phyloP scores from a whole-genome alignment of 2,329 filamentous ascomycete species.

The Talaromyces pinophilus region DNA sequence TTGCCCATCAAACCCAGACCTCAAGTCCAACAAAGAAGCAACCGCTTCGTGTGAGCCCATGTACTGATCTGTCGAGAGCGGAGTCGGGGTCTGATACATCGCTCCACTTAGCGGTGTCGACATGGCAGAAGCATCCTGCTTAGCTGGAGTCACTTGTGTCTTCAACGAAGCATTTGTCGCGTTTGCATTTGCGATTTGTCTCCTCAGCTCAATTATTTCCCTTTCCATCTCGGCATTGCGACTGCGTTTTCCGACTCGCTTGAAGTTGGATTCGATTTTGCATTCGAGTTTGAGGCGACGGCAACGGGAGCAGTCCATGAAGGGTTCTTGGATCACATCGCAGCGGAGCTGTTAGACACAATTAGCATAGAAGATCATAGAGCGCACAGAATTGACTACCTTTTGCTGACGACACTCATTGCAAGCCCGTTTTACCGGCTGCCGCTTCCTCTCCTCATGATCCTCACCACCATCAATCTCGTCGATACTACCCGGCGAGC shows the following conservation, averaged over 20 bases:
- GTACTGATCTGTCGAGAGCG: conserved; percentile 44
- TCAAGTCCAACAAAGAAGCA: conserved; percentile 52
- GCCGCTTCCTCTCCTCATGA: conserved; percentile 47
- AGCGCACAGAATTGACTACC: conserved; percentile 43
- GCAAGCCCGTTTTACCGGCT: conserved; percentile 62
- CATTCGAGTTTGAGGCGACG: conserved; percentile 63
- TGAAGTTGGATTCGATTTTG: conserved; percentile 69
- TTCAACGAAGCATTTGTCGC: conserved; percentile 28
- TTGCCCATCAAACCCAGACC: conserved; percentile 48
- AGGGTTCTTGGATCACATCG: conserved; percentile 66
- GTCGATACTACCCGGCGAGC: conserved; percentile 50
- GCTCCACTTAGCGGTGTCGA: conserved; percentile 38
- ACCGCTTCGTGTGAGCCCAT: conserved; percentile 54
- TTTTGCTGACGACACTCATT: conserved; percentile 72
- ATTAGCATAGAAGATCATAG: conserved; percentile 5
- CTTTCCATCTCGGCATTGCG: conserved; percentile 66
- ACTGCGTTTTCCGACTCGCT: conserved; percentile 66
- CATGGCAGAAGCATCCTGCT: conserved; percentile 34
- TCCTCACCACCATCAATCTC: conserved; percentile 42
- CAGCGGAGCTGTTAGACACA: conserved; percentile 59
- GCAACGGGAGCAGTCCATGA: conserved; percentile 63
- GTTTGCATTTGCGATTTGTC: conserved; percentile 46
- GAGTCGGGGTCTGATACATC: conserved; percentile 39
- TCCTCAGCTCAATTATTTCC: conserved; percentile 55
- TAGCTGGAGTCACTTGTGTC: conserved; percentile 25